phyloP scores from a whole-genome alignment of 768 basidiomycete genomes.

The Suillus occidentalis region DNA sequence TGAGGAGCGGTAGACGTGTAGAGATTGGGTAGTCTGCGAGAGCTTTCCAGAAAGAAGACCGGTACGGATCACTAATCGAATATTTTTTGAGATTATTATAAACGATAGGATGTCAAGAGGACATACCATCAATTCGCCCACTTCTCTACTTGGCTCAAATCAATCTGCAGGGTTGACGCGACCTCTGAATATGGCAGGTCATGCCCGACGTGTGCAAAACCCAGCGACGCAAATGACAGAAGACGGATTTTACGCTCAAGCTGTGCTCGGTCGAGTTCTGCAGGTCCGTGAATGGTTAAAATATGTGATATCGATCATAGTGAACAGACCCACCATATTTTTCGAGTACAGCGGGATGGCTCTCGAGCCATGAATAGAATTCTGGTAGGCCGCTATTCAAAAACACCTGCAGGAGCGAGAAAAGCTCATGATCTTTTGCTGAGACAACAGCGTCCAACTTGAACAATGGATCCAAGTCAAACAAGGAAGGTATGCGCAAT shows the following conservation, averaged over 20 bases:
- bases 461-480: constrained; percentile 82
- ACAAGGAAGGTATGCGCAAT: constrained; percentile 62
- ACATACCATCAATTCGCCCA: constrained; percentile 88
- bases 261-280: constrained; percentile 57
- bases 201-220: constrained; percentile 72
- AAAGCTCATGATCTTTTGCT: constrained; percentile 68
- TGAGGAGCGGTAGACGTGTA: constrained; percentile 72
- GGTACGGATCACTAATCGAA: constrained; percentile 67
- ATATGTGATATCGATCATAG: too few species aligned
- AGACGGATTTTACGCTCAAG: constrained; percentile 81
- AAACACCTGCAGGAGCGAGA: constrained; percentile 75
- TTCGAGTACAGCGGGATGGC: constrained; percentile 47
- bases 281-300: neutral
- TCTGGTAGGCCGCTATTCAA: constrained; percentile 62
- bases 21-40: constrained; percentile 72
- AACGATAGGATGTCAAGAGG: neutral
- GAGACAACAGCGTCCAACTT: constrained; percentile 71
- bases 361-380: constrained; percentile 58
- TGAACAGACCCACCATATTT: constrained; percentile 51
- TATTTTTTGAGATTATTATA: neutral
- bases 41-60: constrained; percentile 81
- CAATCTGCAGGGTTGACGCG: constrained; percentile 65
- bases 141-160: constrained; percentile 68
- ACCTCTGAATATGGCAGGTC: constrained; percentile 73
- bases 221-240: constrained; percentile 73